Conservation (phyloP, 1,284 basidiomycete genomes). For the Apiotrichum mycotoxinovorans region DNA sequence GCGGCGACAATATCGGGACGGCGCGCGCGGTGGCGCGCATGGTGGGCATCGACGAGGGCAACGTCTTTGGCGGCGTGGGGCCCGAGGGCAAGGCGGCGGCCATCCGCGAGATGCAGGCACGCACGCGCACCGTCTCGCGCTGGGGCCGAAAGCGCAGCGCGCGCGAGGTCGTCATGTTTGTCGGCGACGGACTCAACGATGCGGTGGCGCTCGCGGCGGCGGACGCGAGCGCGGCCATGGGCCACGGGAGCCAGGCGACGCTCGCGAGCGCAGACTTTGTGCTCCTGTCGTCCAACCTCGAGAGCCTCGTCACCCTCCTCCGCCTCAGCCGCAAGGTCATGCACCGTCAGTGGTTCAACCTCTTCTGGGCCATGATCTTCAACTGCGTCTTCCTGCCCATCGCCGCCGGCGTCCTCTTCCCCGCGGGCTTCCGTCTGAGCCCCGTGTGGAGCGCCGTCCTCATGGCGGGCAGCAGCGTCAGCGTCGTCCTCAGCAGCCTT, state of each 20-base stretch:
- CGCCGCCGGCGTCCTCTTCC: constrained; percentile 94
- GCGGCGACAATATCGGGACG: constrained; percentile 78
- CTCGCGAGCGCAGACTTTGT: constrained; percentile 97
- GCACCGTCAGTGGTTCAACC: constrained; percentile 74
- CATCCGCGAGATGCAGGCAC: constrained; percentile 11
- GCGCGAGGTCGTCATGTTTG: constrained; percentile 79
- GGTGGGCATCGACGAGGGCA: constrained; percentile 72
- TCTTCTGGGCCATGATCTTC: constrained; percentile 89
- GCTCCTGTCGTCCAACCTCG: constrained; percentile 89
- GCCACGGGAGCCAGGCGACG: constrained; percentile 94
- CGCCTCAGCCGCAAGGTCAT: constrained; percentile 87
- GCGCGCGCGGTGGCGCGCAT: constrained; percentile 79
- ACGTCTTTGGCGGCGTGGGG: constrained; percentile 83
- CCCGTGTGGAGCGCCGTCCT: constrained; percentile 97
- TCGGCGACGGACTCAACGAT: constrained; percentile 99
- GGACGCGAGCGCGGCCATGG: constrained; percentile 91
- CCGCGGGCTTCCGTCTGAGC: constrained; percentile 78
- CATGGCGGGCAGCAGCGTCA: constrained; percentile 98
- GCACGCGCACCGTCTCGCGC: background rate
- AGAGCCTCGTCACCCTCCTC: constrained; percentile 92
- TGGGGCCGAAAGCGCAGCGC: constrained; percentile 46
- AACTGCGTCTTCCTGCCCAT: constrained; percentile 94
- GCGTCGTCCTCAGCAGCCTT: constrained; percentile 89
- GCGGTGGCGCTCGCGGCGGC: constrained; percentile 93
- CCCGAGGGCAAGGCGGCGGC: constrained; percentile 78